Evolutionary conservation across 1,139 yeast genomes (phyloP), one percentile per base, ranked within the genome.

Genomic region (Hanseniaspora sp.): DNA sequence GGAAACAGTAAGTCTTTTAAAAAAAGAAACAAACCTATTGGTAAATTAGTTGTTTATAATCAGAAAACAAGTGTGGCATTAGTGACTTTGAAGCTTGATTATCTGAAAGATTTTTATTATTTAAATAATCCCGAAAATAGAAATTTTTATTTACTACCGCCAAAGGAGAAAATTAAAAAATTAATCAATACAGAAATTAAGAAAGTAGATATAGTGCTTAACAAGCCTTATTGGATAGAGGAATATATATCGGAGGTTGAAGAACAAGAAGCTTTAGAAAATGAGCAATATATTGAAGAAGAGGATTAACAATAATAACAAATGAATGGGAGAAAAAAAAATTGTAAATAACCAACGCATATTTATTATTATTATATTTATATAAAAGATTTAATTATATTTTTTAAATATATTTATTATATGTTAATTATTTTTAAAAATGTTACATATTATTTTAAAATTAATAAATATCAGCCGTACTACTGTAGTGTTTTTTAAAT

Each of bases 21-120:
- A 33, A 51, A 38, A 34, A 51, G 45, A 45, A 45, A 39, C 15
- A 45, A 44, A 33, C 49, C 54, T 7, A 23, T 51, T 7, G 54
- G 54, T 8, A 51, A 51, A 42, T n/a, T 51, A n/a, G 41, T 51
- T 8, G 13, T 51, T 12, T 18, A 33, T 30, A 45, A 51, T 31
- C 12, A n/a, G 5, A 12, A 38, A 15, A 45, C n/a, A 8, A 28
- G 39, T 13, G 35, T 45, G 2, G 29, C 45, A 13, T 7, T 51
- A 44, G 46, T 39, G 28, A 45, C 48, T 17, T 55, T 46, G 18
- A 46, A 49, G 46, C 38, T 17, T 15, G 51, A 45, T 51, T 57
- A 40, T 60, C 59, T 56, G 56, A 46, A 57, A 44, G 46, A 43
- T 17, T 17, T 44, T 9, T 51, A 44, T 34, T 35, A 12, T n/a